phyloP scores from a whole-genome alignment of 768 basidiomycete genomes.

The Gloeostereum incarnatum region DNA sequence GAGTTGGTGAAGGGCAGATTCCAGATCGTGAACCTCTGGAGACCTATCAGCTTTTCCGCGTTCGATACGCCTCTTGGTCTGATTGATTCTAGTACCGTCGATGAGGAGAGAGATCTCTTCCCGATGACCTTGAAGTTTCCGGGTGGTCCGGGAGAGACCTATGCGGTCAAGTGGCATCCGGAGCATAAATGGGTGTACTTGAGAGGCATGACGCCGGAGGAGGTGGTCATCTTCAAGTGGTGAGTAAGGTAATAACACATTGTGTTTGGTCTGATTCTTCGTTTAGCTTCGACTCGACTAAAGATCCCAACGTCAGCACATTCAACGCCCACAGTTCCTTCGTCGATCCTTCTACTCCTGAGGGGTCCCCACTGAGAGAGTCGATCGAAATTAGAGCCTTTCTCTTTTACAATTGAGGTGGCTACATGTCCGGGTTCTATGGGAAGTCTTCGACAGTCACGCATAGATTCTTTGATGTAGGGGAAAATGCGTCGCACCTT shows the following conservation, averaged over 20 bases:
- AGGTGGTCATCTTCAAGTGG: constrained; percentile 29
- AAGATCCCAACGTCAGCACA: constrained; percentile 14
- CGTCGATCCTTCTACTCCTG: constrained; percentile 21
- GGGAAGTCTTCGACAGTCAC: too few relatives aligned
- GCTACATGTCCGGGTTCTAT: too few relatives aligned
- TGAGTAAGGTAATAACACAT: constrained; percentile 8
- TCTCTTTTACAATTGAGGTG: constrained; percentile 21
- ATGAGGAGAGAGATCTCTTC: constrained; percentile 20
- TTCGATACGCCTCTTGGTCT: constrained; percentile 28
- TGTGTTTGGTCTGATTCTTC: constrained; percentile 1
- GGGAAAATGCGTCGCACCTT: too few relatives aligned
- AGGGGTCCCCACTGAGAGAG: constrained; percentile 17
- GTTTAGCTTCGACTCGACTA: constrained; percentile 17
- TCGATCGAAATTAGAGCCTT: constrained; percentile 24
- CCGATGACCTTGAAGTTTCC: constrained; percentile 23
- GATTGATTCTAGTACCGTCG: constrained; percentile 29
- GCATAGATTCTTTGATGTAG: too few relatives aligned
- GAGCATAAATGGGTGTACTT: constrained; percentile 28
- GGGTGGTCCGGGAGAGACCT: constrained; percentile 27
- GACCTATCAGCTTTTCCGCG: constrained; percentile 28
- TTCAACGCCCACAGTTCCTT: constrained; percentile 24
- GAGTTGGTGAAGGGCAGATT: constrained; percentile 27
- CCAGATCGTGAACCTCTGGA: constrained; percentile 39
- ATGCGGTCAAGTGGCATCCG: constrained; percentile 19
- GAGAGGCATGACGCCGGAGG: constrained; percentile 21